Conservation (phyloP, 2,329 filamentous ascomycete species). For the Aspergillus tanneri region DNA sequence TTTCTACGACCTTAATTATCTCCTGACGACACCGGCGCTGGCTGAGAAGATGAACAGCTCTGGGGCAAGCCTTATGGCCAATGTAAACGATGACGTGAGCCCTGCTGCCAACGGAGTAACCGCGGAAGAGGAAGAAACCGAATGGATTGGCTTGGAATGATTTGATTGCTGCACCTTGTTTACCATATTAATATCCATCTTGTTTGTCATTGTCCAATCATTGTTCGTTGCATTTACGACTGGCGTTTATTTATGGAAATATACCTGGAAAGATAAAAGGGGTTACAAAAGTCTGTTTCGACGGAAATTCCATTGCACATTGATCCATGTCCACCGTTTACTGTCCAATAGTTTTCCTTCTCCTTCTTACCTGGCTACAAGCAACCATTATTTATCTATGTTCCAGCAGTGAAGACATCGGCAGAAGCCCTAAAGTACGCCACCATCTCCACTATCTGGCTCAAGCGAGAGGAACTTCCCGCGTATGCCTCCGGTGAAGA, state of each 20-base stretch:
- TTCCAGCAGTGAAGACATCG: too few relatives aligned
- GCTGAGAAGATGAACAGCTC: constrained; percentile 27
- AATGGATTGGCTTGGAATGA: constrained; percentile 57
- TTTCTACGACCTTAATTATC: constrained; percentile 81
- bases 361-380: too few relatives aligned
- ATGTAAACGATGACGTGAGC: constrained; percentile 31
- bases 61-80: constrained; percentile 16
- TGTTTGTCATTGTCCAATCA: constrained; percentile 15
- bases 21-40: constrained; percentile 57
- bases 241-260: constrained; percentile 28
- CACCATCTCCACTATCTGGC: too few relatives aligned
- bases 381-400: too few relatives aligned
- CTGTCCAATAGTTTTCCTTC: too few relatives aligned
- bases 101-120: constrained; percentile 29
- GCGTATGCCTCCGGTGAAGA: too few relatives aligned
- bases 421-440: too few relatives aligned
- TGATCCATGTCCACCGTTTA: too few relatives aligned
- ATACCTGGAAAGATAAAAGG: constrained; percentile 27
- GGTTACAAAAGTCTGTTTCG: constrained; percentile 19
- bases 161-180: constrained; percentile 11
- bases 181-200: constrained; percentile 13
- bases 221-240: constrained; percentile 30
- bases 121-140: constrained; percentile 43
- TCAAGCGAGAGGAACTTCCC: too few relatives aligned
- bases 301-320: too few relatives aligned